Base-by-base conservation (phyloP, 495 filamentous ascomycete species). In the Entonaema liquescens region DNA sequence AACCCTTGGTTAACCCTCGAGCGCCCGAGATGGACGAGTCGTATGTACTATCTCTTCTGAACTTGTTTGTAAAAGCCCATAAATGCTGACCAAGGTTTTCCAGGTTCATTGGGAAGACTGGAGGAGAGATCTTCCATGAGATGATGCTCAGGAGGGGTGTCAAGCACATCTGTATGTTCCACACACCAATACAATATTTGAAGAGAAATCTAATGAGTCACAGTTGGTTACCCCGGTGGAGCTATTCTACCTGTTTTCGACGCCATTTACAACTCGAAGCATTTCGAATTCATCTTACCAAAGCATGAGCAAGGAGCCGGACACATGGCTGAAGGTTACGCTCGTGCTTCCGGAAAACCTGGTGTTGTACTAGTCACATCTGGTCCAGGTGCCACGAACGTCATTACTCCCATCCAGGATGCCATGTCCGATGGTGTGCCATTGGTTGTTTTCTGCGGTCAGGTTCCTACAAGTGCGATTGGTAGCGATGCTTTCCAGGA, bases 41-140 rank as follows among this genome's bases (percentile, higher is more conserved):
- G 88, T 89, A 85, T 57, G 86, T 84, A 59, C 72, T 42, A 44
- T 57, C 74, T 59, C 65, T 65, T 59, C 65, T 67, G 50, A 40
- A 71, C 67, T 40, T 28, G 5, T 26, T 59, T 52, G 59, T 56
- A 56, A 52, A 49, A 53, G 67, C 36, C 42, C 65, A 64, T 62
- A 56, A 56, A 72, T 58, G 67, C 78, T 80, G 61, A 78, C 74
- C 67, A n/a, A 40, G 53, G 47, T 74, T 72, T 68, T 53, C 0
- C 26, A 92, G 92, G 59, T 97, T 99, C 83, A 92, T 98, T 77
- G 96, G 96, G 33, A 92, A 93, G 84, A 97, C 87, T 55, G 96
- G 96, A 79, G 95, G 95, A 76, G 90, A 97, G 78, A 98, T 99
- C 68, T 97, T 99, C 84, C 94, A 99, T 75, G 94, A 99, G 81